Base-by-base conservation (phyloP, 1,284 basidiomycete genomes). In the Ceratobasidium sp. region DNA sequence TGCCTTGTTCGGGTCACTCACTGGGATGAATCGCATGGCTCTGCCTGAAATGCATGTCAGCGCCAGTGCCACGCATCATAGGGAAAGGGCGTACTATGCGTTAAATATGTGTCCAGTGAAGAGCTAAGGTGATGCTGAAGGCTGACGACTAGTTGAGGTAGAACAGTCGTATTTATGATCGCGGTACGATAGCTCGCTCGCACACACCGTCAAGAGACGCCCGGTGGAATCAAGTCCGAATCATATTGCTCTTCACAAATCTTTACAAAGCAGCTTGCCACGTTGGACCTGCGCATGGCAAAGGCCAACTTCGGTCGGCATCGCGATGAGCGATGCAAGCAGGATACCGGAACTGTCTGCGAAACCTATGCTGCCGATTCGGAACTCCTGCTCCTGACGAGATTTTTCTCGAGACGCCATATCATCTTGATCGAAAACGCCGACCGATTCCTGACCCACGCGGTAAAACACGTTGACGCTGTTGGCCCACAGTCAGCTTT, bases 401-500 rank as follows among this genome's bases (percentile, higher is more conserved):
- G 79, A 74, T 73, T 80, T 82, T 75, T 82, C 82, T 30, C 79
- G 74, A 0, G 78, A 80, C 0, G 78, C 78, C 30, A 78, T 79
- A n/a, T 80, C 77, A 27, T 93, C 92, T 27, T 85, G 83, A 78
- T 91, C 88, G 85, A 83, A 78, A 82, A 77, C 68, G 1, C 60
- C 60, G 55, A 70, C 83, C 10, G 84, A 82, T 3, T 95, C 93
- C 79, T 94, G 93, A 67, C 94, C 95, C 77, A 96, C 89, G 76
- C 91, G 92, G 84, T 93, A 95, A 84, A 95, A 97, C 2, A 93
- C 94, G 83, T 96, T 96, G 69, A 96, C 95, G 82, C 93, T 94
- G 16, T 64, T 20, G 78, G 27, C 30, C 23, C 35, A 35, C 30
- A 64, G 54, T 44, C 57, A 65, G 52, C 68, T 57, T 60, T 64